Evolutionary conservation across 2,329 filamentous ascomycete species (phyloP).

Genomic region (Neodidymelliopsis sp.): DNA sequence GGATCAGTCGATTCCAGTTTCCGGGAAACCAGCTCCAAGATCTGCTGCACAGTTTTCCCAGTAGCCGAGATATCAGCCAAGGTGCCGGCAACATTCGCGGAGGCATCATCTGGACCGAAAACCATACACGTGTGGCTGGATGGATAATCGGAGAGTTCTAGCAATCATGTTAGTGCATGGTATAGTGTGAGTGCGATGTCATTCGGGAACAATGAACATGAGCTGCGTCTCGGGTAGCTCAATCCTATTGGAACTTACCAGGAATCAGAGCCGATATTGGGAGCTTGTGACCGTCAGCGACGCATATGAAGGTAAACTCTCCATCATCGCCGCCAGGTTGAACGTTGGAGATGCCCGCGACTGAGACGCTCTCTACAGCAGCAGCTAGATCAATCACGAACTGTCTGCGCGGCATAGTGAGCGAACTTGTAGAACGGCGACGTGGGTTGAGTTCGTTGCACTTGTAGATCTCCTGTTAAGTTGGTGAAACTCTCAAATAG

Average conservation of each 20-base stretch:
- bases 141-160: slow-evolving; percentile 69
- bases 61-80: slow-evolving; percentile 58
- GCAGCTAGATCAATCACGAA: slow-evolving; percentile 67
- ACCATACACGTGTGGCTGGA: slow-evolving; percentile 64
- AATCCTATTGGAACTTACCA: slow-evolving; percentile 31
- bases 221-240: too few species aligned
- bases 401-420: slow-evolving; percentile 69
- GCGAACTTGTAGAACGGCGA: slow-evolving; percentile 6
- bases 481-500: slow-evolving; percentile 6
- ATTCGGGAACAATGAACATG: too few species aligned
- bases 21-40: slow-evolving; percentile 57
- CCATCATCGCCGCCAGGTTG: slow-evolving; percentile 73
- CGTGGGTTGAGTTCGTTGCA: not conserved
- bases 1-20: slow-evolving; percentile 46
- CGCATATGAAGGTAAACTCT: slow-evolving; percentile 67
- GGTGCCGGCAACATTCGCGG: slow-evolving; percentile 51
- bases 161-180: slow-evolving; percentile 1
- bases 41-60: slow-evolving; percentile 57
- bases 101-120: slow-evolving; percentile 59
- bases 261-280: slow-evolving; percentile 50
- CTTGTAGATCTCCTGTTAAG: not conserved
- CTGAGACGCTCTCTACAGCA: slow-evolving; percentile 47
- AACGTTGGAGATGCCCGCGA: slow-evolving; percentile 63
- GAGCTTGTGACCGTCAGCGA: slow-evolving; percentile 39
- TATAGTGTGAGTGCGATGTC: too few species aligned